A percentile compares a stretch with the other conserved stretches of the same genome.
These are phyloP conservation scores for Chlamydomonas applanata DNA, from an alignment of 139 green algal genomes.

Conservation along the genomic window DNA sequence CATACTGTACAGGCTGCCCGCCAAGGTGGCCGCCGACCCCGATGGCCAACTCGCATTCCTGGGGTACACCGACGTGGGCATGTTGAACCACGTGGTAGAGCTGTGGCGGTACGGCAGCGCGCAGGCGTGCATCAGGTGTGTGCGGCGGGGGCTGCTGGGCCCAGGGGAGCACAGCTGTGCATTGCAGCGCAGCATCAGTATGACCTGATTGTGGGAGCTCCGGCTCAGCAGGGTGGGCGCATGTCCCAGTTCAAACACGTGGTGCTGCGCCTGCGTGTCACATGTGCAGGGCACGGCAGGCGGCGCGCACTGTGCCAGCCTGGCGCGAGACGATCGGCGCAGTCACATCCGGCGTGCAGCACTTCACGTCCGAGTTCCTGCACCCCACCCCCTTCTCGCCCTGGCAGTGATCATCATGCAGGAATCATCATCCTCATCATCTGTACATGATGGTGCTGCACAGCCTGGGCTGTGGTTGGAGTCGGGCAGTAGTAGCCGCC, in stretches of 20 bases:
- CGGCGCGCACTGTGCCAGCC: slow-evolving; percentile 42
- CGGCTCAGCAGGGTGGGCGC: not conserved
- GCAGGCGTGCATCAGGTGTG: slow-evolving; percentile 58
- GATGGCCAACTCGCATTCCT: slow-evolving; percentile 63
- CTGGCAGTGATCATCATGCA: slow-evolving; percentile 47
- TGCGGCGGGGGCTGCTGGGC: not conserved
- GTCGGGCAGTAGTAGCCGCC: no score
- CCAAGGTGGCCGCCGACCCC: slow-evolving; percentile 66
- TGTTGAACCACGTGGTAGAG: slow-evolving; percentile 75
- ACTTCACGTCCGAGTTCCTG: slow-evolving; percentile 63
- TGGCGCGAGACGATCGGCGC: slow-evolving; percentile 64
- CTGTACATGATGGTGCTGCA: not conserved
- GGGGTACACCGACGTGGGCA: slow-evolving; percentile 64
- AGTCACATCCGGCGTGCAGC: slow-evolving; percentile 65
- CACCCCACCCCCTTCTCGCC: slow-evolving; percentile 57
- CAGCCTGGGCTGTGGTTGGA: no score
- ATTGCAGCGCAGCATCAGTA: not conserved
- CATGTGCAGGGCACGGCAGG: slow-evolving; percentile 53
- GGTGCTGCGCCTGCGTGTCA: not conserved
- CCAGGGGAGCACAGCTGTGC: not conserved
- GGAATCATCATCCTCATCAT: not conserved
- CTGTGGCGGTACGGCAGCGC: slow-evolving; percentile 74
- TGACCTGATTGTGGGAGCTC: not conserved
- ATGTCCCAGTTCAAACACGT: not conserved
- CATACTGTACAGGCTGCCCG: slow-evolving; percentile 49